Evolutionary conservation across 1,284 basidiomycete genomes (phyloP), one percentile per base, ranked within the genome.

Genomic region (Apiotrichum siamense): DNA sequence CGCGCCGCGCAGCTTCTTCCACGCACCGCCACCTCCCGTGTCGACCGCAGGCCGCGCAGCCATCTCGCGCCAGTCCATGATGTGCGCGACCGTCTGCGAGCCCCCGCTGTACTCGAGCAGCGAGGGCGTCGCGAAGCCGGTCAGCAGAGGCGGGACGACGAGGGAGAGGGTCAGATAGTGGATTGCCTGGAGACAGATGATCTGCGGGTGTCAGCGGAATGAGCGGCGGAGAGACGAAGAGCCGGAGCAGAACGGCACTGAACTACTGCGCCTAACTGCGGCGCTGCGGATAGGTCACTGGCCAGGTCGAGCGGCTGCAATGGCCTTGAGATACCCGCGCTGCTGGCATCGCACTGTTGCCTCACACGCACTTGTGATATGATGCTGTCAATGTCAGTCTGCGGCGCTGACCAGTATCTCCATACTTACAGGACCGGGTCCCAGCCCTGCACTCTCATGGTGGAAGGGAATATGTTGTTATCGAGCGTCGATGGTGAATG

Each of bases 41-140:
- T 55, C 52, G 2, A 85, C 80, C 0, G 88, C 90, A 3, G 86
- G 82, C 50, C 81, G 76, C 9, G 88, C 87, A 1, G 88, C 87
- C 80, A 98, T 85, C 72, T 97, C 88, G 42, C 90, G 80, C 94
- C 94, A 98, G 75, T 98, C 93, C 82, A 98, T 88, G 26, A 97
- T 78, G 50, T 70, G 72, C 4, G 62, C 61, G 4, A 74, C 67
- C 0, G 71, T 71, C 15, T 62, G 56, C 23, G 73, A 55, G 3
- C 75, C 74, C 20, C 74, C 93, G 68, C 91, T 88, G 68, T 92
- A 90, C 20, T 79, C 77, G 13, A 97, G 78, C 10, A 86, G 82
- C 27, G 78, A 73, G 1, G 84, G 78, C 41, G 88, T 82, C 1
- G 91, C 87, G 65, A 93, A 85, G 13, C 84, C 51, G 23, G 79